A percentile compares a stretch with the other conserved stretches of the same genome.
Conservation (phyloP, 2,329 filamentous ascomycete species). For the Stemphylium beticola region DNA sequence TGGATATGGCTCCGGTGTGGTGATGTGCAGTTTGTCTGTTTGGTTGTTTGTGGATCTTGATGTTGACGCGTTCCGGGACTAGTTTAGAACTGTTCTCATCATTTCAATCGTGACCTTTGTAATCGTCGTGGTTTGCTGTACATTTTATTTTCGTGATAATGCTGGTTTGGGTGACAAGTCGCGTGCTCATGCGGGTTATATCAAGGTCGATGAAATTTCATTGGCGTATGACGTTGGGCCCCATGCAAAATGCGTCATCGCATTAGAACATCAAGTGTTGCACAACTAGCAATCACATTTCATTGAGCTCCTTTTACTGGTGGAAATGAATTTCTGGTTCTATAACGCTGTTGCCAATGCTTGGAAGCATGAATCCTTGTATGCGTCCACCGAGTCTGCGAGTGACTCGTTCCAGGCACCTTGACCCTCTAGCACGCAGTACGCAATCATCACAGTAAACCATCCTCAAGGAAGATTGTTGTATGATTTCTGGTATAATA, state of each 20-base stretch:
- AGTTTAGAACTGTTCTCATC: neutral
- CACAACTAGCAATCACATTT: neutral
- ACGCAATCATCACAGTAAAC: no score
- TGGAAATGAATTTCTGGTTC: neutral
- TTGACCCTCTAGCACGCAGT: neutral
- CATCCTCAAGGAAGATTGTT: no score
- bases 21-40: neutral
- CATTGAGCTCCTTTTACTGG: neutral
- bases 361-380: neutral
- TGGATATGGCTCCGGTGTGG: neutral
- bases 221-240: conserved; percentile 8
- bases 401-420: neutral
- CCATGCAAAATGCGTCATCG: conserved; percentile 11
- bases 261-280: neutral
- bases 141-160: neutral
- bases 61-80: neutral
- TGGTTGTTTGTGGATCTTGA: neutral
- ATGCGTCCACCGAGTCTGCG: neutral
- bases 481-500: no score
- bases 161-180: neutral
- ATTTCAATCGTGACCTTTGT: neutral
- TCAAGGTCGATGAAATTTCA: conserved; percentile 1
- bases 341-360: neutral
- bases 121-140: neutral
- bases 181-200: neutral